Evolutionary conservation across 1,284 basidiomycete species (phyloP), one percentile per base, ranked within the genome.

Genomic region (Tranzscheliella williamsii): DNA sequence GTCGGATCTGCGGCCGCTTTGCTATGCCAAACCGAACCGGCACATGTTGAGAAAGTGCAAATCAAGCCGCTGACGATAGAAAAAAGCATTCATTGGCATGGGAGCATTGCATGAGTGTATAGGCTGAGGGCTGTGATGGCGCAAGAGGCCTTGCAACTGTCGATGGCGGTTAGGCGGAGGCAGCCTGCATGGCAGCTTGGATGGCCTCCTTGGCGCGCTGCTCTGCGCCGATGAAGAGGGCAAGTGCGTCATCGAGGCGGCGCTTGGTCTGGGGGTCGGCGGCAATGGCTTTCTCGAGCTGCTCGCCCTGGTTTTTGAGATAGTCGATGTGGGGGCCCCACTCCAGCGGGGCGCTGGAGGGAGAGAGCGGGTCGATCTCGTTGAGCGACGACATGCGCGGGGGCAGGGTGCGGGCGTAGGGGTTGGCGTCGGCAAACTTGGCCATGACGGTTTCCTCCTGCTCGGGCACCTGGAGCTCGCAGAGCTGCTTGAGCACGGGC

Each of bases 191-290:
- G 36, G 38, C 56, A 13, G 37, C 26, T 34, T 62, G 29, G 24
- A 61, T 60, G 24, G 42, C 43, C 11, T 39, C 45, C 16, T 32
- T 37, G 20, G 38, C 42, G 20, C 48, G 32, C 23, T 49, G 17
- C 29, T 65, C 62, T n/a, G 60, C 62, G 16, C 38, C 53, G 15
- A 50, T 43, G 38, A 65, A 65, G 20, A 55, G 39, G 39, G 50
- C 48, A 11, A 65, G 50, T 9, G 61, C 61, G 22, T 57, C 62
- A 4, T 52, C 38, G 24, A 65, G 53, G 8, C 52, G 30, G 16
- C 38, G 39, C 33, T 34, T 52, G 12, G 38, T 58, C 24, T 44
- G 34, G 2, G 55, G 47, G n/a, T 62, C 57, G 15, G 36, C 46
- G 22, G 50, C 38, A 24, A 47, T 58, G 4, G 41, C 33, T 23